Evolutionary conservation across 176 grass and related monocot species (phyloP).

Genomic region (Juncus effusus): DNA sequence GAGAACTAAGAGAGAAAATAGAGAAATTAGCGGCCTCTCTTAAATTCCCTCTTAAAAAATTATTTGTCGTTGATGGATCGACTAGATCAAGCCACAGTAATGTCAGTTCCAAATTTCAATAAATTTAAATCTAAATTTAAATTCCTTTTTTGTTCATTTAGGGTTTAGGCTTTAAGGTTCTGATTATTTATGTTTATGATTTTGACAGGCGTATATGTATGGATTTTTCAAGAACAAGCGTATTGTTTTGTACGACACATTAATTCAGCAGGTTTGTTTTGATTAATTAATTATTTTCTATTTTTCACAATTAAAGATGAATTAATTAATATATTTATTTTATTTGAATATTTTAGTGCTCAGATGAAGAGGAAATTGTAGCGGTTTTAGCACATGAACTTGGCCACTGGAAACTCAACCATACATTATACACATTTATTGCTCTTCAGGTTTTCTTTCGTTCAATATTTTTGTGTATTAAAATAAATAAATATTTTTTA

Average conservation of each 20-base stretch:
- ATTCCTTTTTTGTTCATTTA: background rate
- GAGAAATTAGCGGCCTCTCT: slow-evolving; percentile 90
- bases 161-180: background rate
- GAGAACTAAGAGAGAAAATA: slow-evolving; percentile 83
- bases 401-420: slow-evolving; percentile 98
- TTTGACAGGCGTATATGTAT: slow-evolving; percentile 96
- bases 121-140: too few relatives aligned
- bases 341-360: slow-evolving; percentile 62
- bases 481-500: too few relatives aligned
- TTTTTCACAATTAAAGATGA: background rate
- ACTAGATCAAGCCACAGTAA: slow-evolving; percentile 98
- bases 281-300: slow-evolving; percentile 1
- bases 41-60: slow-evolving; percentile 94
- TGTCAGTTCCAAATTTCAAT: slow-evolving; percentile 42
- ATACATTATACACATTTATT: slow-evolving; percentile 86
- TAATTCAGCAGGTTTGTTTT: slow-evolving; percentile 84
- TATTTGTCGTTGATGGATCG: slow-evolving; percentile 97
- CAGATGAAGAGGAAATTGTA: slow-evolving; percentile 87
- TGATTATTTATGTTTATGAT: slow-evolving; percentile 28
- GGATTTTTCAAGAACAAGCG: slow-evolving; percentile 99
- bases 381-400: slow-evolving; percentile 99
- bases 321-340: too few relatives aligned
- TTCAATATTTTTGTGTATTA: slow-evolving; percentile 15
- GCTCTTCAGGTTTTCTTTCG: slow-evolving; percentile 72
- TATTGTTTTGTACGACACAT: slow-evolving; percentile 97